phyloP scores from a whole-genome alignment of 768 basidiomycete species.

The Xanthoconium stramineum region DNA sequence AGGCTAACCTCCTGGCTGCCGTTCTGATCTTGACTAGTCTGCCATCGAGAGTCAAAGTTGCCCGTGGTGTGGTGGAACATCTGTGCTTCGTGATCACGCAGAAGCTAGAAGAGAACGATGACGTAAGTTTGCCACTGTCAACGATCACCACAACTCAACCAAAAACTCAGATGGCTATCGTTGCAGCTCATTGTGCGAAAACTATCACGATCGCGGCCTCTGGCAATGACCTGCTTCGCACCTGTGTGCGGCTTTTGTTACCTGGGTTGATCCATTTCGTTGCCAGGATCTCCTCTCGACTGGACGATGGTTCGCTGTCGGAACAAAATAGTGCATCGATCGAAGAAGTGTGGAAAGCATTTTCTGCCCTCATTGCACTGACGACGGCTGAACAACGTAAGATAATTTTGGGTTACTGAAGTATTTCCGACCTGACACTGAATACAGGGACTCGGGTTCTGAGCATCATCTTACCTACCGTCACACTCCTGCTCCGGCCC shows the following conservation, averaged over 20 bases:
- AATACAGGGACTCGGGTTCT: conserved; percentile 60
- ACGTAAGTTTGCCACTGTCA: conserved; percentile 45
- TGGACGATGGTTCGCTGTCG: conserved; percentile 54
- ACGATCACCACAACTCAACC: neutral
- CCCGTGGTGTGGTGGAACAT: conserved; percentile 76
- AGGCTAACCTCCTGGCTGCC: conserved; percentile 83
- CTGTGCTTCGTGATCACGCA: conserved; percentile 82
- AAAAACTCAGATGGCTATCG: conserved; percentile 60
- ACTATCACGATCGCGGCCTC: conserved; percentile 76
- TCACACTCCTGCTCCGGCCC: conserved; percentile 66
- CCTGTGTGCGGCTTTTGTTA: conserved; percentile 68
- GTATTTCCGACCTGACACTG: conserved; percentile 11
- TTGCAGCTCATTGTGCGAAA: conserved; percentile 86
- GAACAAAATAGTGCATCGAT: conserved; percentile 61
- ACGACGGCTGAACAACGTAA: conserved; percentile 61
- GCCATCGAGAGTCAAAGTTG: conserved; percentile 62
- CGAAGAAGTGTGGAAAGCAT: conserved; percentile 80
- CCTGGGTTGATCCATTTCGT: conserved; percentile 82
- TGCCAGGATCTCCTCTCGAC: conserved; percentile 59
- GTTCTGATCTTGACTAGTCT: conserved; percentile 83
- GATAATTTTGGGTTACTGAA: conserved; percentile 34
- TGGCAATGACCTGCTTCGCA: conserved; percentile 63
- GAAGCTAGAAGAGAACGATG: conserved; percentile 64
- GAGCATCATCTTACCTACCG: conserved; percentile 70
- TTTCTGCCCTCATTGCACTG: conserved; percentile 58